Base-by-base conservation (phyloP, 306 rosid genomes). In the Sophora flavescens region DNA sequence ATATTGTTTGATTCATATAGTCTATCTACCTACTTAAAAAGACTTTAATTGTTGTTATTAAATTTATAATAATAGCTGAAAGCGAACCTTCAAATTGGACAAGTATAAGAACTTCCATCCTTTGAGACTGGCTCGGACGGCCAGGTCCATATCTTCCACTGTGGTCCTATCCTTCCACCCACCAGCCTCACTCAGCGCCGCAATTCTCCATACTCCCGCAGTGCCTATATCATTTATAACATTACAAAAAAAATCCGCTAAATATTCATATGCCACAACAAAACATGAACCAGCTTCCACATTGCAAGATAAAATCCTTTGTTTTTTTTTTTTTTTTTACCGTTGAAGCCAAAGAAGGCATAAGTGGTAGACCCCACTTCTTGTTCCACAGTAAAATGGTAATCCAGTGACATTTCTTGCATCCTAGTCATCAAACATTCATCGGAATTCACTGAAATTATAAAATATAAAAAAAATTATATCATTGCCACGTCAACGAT, bases 111-210 rank as follows among this genome's bases (percentile, higher is more conserved):
- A 95, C 84, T 92, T 95, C 97, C 98, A 95, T 62, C 98, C 98
- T 45, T 92, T 92, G 70, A 95, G 98, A 89, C 98, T 89, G 10
- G 98, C 98, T 81, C 98, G 64, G n/a, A 95, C 98, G 0, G 98
- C 98, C 75, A 95, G 79, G 86, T 94, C 98, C 98, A 94, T 94
- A 77, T 93, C 98, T 76, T 94, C 98, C 59, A 94, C 98, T 0
- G 98, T 94, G 63, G 98, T 94, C 65, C 98, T 86, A 78, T 94
- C 97, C 54, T 92, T 94, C 98, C 98, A 94, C 41, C 98, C 98
- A 48, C 98, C 98, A 48, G 98, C 98, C 53, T 92, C 98, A 47
- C 88, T 82, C 58, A 94, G 71, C 10, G 98, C 98, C 18, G 91
- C 50, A 63, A 94, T 92, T 87, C 98, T 92, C 98, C 98, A 94